A percentile compares a stretch with the other conserved stretches of the same genome.
Conservation (phyloP, 495 filamentous ascomycete species). For the Penicillium maclennaniae region DNA sequence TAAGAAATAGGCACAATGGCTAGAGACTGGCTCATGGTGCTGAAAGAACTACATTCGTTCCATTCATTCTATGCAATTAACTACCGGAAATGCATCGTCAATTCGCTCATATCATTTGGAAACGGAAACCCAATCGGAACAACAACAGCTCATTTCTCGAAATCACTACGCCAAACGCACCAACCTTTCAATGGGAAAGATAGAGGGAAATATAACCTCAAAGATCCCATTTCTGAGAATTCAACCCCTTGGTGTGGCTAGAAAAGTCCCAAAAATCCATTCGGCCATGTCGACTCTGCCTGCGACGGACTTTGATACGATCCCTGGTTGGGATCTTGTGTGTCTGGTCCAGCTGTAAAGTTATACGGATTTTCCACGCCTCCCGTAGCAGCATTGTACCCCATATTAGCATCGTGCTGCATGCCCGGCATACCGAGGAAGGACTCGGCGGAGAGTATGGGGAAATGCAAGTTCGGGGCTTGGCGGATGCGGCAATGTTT, state of each 20-base stretch:
- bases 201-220: not conserved
- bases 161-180: not conserved
- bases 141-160: not conserved
- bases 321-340: constrained; percentile 5
- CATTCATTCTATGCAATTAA: constrained; percentile 1
- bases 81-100: constrained; percentile 3
- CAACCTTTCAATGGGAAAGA: not conserved
- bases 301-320: not conserved
- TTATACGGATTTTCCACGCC: not conserved
- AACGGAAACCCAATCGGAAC: not conserved
- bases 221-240: not conserved
- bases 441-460: constrained; percentile 20
- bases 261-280: constrained; percentile 21
- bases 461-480: constrained; percentile 7
- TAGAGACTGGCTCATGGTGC: too few species aligned
- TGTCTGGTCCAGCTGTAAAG: not conserved
- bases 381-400: not conserved
- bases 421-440: constrained; percentile 10
- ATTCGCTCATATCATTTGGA: not conserved
- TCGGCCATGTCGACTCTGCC: constrained; percentile 10
- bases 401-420: constrained; percentile 3
- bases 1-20: too few species aligned
- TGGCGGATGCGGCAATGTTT: constrained; percentile 5
- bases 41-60: not conserved
- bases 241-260: not conserved